Conservation (phyloP, 1,284 basidiomycete genomes). For the Stygiomarasmius scandens region DNA sequence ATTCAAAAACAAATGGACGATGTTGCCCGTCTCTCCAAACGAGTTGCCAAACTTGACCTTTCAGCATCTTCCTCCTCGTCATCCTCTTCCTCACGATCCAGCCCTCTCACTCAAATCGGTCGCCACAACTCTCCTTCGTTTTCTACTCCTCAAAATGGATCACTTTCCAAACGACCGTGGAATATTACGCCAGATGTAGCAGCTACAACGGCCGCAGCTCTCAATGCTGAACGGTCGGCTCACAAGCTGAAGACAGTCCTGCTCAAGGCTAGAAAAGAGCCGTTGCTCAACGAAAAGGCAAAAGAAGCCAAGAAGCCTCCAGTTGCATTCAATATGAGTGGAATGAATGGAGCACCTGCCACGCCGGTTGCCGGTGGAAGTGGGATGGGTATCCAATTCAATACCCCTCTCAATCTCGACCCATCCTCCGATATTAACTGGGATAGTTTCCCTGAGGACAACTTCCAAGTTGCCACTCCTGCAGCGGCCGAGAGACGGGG, state of each 20-base stretch:
- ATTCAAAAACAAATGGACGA: conserved; percentile 66
- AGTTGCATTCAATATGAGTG: conserved; percentile 42
- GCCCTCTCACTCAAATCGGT: conserved; percentile 16
- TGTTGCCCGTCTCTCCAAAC: conserved; percentile 55
- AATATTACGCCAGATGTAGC: conserved; percentile 66
- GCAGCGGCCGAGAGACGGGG: conserved; percentile 35
- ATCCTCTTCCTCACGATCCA: conserved; percentile 16
- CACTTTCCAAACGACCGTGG: conserved; percentile 33
- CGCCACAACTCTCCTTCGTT: conserved; percentile 2
- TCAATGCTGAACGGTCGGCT: conserved; percentile 77
- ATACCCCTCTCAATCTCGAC: conserved; percentile 23
- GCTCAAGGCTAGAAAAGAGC: conserved; percentile 60
- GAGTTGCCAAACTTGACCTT: conserved; percentile 58
- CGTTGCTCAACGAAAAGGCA: conserved; percentile 64
- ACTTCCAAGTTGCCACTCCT: conserved; percentile 33
- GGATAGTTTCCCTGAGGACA: conserved; percentile 35
- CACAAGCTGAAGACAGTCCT: conserved; percentile 70
- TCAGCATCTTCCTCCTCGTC: conserved; percentile 25
- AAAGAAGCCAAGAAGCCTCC: conserved; percentile 26
- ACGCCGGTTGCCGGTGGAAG: not conserved
- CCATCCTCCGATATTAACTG: conserved; percentile 19
- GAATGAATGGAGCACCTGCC: conserved; percentile 20
- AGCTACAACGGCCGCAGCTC: conserved; percentile 71
- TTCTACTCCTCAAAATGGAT: conserved; percentile 26
- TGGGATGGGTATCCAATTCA: conserved; percentile 23